Percentiles rank a stretch among this genome's conserved stretches.
phyloP scores from a whole-genome alignment of 305 asterid species.

The Fraxinus angustifolia region DNA sequence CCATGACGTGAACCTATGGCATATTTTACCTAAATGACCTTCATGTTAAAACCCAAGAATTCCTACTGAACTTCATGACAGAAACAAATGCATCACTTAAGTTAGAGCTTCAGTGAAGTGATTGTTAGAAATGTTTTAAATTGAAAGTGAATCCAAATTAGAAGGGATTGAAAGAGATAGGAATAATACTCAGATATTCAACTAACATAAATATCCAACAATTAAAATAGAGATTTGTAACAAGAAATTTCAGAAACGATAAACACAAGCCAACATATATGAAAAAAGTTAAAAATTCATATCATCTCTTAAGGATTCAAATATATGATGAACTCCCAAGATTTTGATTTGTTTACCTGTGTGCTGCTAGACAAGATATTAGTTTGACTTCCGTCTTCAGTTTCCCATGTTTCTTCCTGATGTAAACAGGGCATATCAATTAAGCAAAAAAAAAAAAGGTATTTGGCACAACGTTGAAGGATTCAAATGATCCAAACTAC shows the following conservation, averaged over 20 bases:
- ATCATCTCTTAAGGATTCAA: not conserved
- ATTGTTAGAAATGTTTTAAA: not conserved
- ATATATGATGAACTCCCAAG: not conserved
- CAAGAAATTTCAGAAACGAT: not conserved
- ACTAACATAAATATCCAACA: not conserved
- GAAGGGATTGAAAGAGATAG: not conserved
- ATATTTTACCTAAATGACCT: not conserved
- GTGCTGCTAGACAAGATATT: constrained; percentile 91
- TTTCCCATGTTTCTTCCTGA: constrained; percentile 98
- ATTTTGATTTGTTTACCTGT: constrained; percentile 56
- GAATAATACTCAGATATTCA: not conserved
- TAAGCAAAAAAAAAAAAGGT: not conserved
- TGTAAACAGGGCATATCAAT: constrained; percentile 22
- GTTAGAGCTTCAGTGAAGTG: not conserved
- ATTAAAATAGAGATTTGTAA: not conserved
- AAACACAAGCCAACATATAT: not conserved
- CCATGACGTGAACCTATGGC: not conserved
- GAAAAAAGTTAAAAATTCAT: not conserved
- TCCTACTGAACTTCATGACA: not conserved
- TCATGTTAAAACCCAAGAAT: not conserved
- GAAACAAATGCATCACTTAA: not conserved
- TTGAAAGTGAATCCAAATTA: not conserved
- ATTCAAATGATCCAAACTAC: constrained; percentile 33
- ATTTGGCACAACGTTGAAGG: constrained; percentile 1
- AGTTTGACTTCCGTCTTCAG: constrained; percentile 94